These are phyloP conservation scores for Botrytis porri DNA, from an alignment of 2,329 filamentous ascomycete species.

Conservation along the genomic window DNA sequence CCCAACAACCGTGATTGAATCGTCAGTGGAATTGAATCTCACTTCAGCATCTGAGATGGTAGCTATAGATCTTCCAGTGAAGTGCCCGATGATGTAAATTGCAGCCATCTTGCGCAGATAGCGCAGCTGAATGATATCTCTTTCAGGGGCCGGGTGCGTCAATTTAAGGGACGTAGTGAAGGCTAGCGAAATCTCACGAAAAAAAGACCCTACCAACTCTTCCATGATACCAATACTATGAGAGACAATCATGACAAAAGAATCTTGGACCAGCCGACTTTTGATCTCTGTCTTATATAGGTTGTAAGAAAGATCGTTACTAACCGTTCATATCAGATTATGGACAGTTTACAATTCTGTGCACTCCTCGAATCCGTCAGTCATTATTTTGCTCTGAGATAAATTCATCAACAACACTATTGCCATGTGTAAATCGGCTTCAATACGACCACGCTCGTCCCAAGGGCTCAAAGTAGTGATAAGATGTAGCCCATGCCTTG, in stretches of 20 bases:
- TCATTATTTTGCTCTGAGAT: no score
- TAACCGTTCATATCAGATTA: no score
- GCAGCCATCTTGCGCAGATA: background rate
- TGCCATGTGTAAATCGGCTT: no score
- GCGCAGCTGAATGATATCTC: no score
- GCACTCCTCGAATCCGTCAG: background rate
- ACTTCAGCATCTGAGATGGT: background rate
- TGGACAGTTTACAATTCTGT: background rate
- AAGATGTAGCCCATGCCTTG: background rate
- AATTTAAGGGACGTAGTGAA: background rate
- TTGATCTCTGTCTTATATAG: no score
- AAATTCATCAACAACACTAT: background rate
- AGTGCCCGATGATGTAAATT: accelerated
- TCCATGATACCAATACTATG: background rate
- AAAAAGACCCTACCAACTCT: background rate
- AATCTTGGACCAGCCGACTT: background rate
- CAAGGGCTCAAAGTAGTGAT: background rate
- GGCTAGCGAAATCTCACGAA: background rate
- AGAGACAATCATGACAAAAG: background rate
- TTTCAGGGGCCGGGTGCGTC: background rate
- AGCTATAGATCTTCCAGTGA: background rate
- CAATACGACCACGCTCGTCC: background rate
- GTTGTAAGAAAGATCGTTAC: background rate
- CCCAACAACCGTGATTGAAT: background rate
- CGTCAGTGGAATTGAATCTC: background rate